Conservation (phyloP, 306 rosid genomes). For the Trichosanthes cucumerina region DNA sequence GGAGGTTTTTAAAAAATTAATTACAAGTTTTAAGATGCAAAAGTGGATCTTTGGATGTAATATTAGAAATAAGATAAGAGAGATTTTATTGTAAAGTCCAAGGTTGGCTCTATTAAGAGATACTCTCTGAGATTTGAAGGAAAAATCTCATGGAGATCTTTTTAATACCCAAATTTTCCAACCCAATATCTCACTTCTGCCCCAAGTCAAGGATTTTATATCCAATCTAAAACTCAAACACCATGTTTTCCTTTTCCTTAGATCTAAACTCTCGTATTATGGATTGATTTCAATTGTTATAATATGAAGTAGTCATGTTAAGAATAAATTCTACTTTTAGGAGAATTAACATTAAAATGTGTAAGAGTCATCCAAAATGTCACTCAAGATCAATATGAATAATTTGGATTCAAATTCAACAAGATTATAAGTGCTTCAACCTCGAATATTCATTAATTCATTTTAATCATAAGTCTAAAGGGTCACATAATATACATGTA, state of each 20-base stretch:
- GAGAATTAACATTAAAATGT: neutral
- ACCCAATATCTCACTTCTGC: neutral
- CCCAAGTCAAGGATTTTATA: neutral
- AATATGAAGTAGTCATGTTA: too few species aligned
- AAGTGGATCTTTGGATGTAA: constrained; percentile 9
- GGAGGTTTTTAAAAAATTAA: neutral
- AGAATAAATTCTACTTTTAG: neutral
- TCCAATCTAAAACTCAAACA: neutral
- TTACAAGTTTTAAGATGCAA: neutral
- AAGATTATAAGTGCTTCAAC: too few species aligned
- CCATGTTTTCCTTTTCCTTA: neutral
- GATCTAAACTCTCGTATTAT: neutral
- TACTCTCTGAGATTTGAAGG: neutral
- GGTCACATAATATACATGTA: too few species aligned
- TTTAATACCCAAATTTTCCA: neutral
- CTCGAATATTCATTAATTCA: too few species aligned
- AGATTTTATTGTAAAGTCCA: constrained; percentile 6
- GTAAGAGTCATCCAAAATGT: too few species aligned
- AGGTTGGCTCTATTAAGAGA: neutral
- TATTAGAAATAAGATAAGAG: neutral
- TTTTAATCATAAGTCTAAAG: too few species aligned
- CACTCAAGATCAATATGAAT: too few species aligned
- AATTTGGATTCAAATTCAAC: too few species aligned
- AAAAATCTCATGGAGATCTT: constrained; percentile 5
- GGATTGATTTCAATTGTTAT: too few species aligned